phyloP scores from a whole-genome alignment of 2,329 filamentous ascomycete genomes.

The Mycocentrospora acerina region DNA sequence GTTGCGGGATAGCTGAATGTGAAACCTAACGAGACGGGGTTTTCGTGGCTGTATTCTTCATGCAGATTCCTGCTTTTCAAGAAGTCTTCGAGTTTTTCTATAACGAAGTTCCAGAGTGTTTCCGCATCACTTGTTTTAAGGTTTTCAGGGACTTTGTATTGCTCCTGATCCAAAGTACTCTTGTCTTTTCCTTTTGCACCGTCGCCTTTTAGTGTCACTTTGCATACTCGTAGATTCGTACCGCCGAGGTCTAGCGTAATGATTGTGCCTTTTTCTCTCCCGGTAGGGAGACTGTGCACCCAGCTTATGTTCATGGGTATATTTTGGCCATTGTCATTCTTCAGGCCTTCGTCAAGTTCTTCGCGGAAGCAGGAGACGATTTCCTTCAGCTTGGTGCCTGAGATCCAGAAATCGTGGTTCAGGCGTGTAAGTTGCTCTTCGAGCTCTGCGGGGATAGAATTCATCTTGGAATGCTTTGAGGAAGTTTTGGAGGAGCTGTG shows the following conservation, averaged over 20 bases:
- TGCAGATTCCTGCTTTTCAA: slow-evolving; percentile 78
- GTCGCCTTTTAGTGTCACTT: slow-evolving; percentile 83
- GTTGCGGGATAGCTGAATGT: slow-evolving; percentile 96
- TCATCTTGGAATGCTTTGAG: slow-evolving; percentile 19
- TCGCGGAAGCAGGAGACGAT: slow-evolving; percentile 24
- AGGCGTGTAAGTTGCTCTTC: slow-evolving; percentile 23
- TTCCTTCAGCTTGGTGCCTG: slow-evolving; percentile 18
- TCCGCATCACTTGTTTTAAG: slow-evolving; percentile 82
- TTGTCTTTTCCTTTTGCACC: slow-evolving; percentile 77
- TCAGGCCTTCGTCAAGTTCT: slow-evolving; percentile 27
- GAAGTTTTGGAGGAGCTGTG: slow-evolving; percentile 21
- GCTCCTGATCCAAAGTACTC: slow-evolving; percentile 77
- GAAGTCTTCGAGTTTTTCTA: slow-evolving; percentile 88
- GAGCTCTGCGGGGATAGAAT: slow-evolving; percentile 17
- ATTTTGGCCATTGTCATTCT: slow-evolving; percentile 19
- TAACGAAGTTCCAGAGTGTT: slow-evolving; percentile 92
- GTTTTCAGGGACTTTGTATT: slow-evolving; percentile 92
- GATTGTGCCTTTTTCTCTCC: slow-evolving; percentile 83
- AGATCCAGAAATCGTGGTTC: slow-evolving; percentile 28
- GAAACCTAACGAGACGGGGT: slow-evolving; percentile 79
- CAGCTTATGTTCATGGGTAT: slow-evolving; percentile 93
- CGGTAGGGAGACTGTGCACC: slow-evolving; percentile 88
- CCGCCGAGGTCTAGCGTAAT: slow-evolving; percentile 94
- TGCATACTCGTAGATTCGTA: slow-evolving; percentile 92
- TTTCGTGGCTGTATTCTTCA: slow-evolving; percentile 60